phyloP scores from a whole-genome alignment of 2,329 filamentous ascomycete species.

The Neoascochyta sp. region DNA sequence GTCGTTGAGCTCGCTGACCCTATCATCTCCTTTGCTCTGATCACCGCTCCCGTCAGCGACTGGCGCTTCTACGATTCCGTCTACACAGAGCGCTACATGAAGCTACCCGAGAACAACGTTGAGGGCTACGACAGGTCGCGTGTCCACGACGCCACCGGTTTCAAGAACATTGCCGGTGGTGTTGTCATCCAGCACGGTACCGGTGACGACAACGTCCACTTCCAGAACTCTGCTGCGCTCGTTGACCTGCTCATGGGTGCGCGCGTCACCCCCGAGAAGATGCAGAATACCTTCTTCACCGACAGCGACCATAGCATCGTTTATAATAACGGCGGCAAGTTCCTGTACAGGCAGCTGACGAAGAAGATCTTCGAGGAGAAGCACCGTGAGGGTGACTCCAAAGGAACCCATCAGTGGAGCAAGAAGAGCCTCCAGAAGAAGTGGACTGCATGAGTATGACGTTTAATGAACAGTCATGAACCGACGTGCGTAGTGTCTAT shows the following conservation, averaged over 20 bases:
- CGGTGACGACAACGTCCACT: constrained; percentile 70
- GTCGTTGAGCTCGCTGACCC: constrained; percentile 60
- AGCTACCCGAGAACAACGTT: constrained; percentile 54
- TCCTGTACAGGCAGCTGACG: constrained; percentile 61
- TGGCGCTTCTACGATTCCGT: constrained; percentile 69
- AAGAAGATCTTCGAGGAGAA: constrained; percentile 61
- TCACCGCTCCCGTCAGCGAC: constrained; percentile 64
- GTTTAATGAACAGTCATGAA: neutral
- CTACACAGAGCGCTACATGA: constrained; percentile 73
- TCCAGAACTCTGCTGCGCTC: constrained; percentile 62
- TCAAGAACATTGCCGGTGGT: constrained; percentile 59
- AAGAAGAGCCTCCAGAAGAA: constrained; percentile 27
- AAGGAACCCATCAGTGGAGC: constrained; percentile 48
- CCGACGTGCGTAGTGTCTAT: neutral
- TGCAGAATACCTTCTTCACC: constrained; percentile 63
- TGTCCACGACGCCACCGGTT: constrained; percentile 56
- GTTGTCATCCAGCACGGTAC: constrained; percentile 64
- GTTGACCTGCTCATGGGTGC: constrained; percentile 59
- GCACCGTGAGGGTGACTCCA: constrained; percentile 42
- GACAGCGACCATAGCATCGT: constrained; percentile 61
- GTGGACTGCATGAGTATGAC: constrained; percentile 8
- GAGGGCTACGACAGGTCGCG: constrained; percentile 60
- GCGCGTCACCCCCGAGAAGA: constrained; percentile 58
- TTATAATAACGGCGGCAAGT: constrained; percentile 55
- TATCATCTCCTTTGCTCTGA: constrained; percentile 60